These are phyloP conservation scores for Zymoseptoria ardabiliae DNA, from an alignment of 2,329 filamentous ascomycete genomes.

Conservation along the genomic window DNA sequence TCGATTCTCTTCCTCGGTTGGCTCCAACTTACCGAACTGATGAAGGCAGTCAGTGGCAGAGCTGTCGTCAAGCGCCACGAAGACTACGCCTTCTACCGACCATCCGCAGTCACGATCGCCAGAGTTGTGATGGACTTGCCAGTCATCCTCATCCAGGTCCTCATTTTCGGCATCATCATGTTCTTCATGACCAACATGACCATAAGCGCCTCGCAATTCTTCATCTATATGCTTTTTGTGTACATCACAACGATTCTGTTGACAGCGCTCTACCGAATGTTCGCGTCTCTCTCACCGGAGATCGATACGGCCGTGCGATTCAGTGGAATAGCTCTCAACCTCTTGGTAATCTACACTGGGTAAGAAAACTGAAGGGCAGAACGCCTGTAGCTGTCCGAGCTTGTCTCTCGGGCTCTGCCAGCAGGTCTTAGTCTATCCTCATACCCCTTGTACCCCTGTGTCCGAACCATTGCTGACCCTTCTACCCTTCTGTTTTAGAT, in stretches of 20 bases:
- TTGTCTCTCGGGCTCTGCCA: too few relatives aligned
- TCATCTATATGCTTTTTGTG: constrained; percentile 58
- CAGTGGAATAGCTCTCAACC: constrained; percentile 54
- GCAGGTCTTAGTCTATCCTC: too few relatives aligned
- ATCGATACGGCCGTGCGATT: constrained; percentile 62
- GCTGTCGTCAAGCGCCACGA: constrained; percentile 61
- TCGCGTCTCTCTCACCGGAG: constrained; percentile 55
- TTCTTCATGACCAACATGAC: constrained; percentile 59
- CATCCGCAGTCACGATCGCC: constrained; percentile 56
- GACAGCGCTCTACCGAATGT: constrained; percentile 58
- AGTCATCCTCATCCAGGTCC: constrained; percentile 50
- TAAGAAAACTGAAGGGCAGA: not conserved
- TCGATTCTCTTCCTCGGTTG: constrained; percentile 59
- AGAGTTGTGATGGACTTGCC: constrained; percentile 58
- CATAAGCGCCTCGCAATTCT: constrained; percentile 55
- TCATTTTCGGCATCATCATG: constrained; percentile 55
- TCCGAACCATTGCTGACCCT: too few relatives aligned
- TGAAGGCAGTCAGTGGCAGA: constrained; percentile 66
- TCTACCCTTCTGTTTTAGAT: constrained; percentile 24
- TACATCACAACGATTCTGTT: constrained; percentile 56
- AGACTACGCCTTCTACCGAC: constrained; percentile 63
- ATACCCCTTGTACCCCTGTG: too few relatives aligned
- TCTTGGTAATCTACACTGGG: constrained; percentile 57
- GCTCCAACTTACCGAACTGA: constrained; percentile 71
- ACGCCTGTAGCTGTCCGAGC: too few relatives aligned